A percentile compares a stretch with the other conserved stretches of the same genome.
Evolutionary conservation across 352 stramenopile genomes (phyloP).

Genomic region (Peronospora belbahrii): DNA sequence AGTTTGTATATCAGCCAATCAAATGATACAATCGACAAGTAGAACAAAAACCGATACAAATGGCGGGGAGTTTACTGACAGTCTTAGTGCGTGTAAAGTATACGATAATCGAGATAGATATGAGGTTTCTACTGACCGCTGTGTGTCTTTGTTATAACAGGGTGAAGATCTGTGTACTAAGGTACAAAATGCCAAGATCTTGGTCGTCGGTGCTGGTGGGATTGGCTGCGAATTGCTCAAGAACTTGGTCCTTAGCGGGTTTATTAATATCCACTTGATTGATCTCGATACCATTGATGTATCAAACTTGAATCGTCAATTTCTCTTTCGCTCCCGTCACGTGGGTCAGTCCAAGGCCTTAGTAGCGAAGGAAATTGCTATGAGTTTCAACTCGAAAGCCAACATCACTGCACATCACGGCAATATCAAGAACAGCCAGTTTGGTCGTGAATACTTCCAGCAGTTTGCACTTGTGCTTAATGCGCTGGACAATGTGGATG

Average conservation of each 20-base stretch:
- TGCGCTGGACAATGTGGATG: slow-evolving; percentile 98
- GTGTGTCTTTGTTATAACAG: slow-evolving; percentile 22
- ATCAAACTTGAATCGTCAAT: slow-evolving; percentile 99
- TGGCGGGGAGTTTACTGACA: slow-evolving; percentile 23
- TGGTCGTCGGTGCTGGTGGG: slow-evolving; percentile 96
- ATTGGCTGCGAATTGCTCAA: slow-evolving; percentile 99
- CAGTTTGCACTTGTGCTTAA: slow-evolving; percentile 98
- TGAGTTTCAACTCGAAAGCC: slow-evolving; percentile 83
- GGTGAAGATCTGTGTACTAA: slow-evolving; percentile 49
- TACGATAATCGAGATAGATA: no score
- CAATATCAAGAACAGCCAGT: slow-evolving; percentile 93
- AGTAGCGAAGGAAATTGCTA: slow-evolving; percentile 70
- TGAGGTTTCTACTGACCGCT: background rate
- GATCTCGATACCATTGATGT: slow-evolving; percentile 99
- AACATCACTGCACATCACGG: slow-evolving; percentile 93
- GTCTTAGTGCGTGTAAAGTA: slow-evolving; percentile 53
- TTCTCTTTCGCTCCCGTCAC: slow-evolving; percentile 97
- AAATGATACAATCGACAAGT: no score
- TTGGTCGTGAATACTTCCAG: slow-evolving; percentile 92
- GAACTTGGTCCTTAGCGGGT: slow-evolving; percentile 97
- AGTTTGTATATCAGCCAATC: background rate
- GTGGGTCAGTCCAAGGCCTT: slow-evolving; percentile 96
- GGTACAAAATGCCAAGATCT: slow-evolving; percentile 83
- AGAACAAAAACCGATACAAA: no score
- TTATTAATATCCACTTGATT: slow-evolving; percentile 89